phyloP scores from a whole-genome alignment of 495 filamentous ascomycete species.

The Oidiodendron maius region DNA sequence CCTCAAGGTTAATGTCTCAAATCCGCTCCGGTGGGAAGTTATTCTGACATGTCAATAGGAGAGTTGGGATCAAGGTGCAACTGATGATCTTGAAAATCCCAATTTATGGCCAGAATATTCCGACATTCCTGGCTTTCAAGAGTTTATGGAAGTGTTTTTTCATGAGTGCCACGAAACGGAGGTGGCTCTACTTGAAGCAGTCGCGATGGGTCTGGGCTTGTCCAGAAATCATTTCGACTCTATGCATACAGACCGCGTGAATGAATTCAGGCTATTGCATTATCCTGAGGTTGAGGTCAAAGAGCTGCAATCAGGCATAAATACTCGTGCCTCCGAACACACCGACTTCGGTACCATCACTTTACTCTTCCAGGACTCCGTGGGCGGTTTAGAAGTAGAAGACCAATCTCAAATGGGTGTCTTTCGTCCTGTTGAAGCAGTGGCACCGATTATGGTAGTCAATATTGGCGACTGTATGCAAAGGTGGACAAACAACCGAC shows the following conservation, averaged over 20 bases:
- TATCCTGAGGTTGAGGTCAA: not conserved
- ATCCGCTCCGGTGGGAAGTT: too few species aligned
- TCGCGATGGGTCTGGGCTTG: not conserved
- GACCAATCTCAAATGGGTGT: not conserved
- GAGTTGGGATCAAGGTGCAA: too few species aligned
- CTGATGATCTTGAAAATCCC: too few species aligned
- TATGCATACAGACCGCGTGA: not conserved
- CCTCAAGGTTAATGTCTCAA: too few species aligned
- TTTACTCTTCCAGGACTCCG: slow-evolving; percentile 32
- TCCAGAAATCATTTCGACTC: not conserved
- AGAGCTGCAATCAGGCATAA: not conserved
- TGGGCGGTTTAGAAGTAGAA: slow-evolving; percentile 30
- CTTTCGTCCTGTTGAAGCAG: not conserved
- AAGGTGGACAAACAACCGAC: not conserved
- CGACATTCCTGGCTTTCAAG: too few species aligned
- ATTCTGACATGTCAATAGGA: too few species aligned
- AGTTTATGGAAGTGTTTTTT: too few species aligned
- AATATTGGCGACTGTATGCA: not conserved
- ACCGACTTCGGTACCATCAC: slow-evolving; percentile 34
- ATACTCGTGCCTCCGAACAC: slow-evolving; percentile 26
- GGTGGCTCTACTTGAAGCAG: not conserved
- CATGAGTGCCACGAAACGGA: not conserved
- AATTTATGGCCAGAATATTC: too few species aligned
- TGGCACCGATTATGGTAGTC: not conserved
- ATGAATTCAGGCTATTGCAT: not conserved